Evolutionary conservation across 2,329 filamentous ascomycete genomes (phyloP).

Genomic region (Trichothecium sympodiale): DNA sequence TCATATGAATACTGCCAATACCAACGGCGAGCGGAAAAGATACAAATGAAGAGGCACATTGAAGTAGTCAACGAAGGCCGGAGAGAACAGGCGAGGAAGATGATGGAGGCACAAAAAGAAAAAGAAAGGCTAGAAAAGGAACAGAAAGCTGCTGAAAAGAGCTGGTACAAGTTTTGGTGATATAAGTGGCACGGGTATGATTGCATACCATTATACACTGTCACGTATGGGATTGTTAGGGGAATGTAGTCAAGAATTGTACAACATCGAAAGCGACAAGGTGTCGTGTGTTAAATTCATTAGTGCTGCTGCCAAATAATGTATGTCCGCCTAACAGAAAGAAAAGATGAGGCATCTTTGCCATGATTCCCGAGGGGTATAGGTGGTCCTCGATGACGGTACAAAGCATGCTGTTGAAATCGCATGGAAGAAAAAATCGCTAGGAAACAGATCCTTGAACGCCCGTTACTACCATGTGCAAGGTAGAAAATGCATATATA

Average conservation of each 20-base stretch:
- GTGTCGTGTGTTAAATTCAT: background rate
- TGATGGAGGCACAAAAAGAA: slow-evolving; percentile 29
- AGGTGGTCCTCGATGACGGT: too few species aligned
- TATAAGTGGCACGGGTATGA: too few species aligned
- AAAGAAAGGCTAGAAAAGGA: slow-evolving; percentile 19
- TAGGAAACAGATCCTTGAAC: background rate
- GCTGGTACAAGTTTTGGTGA: slow-evolving; percentile 50
- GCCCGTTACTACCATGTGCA: background rate
- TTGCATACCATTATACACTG: slow-evolving; percentile 3
- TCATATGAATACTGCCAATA: slow-evolving; percentile 81
- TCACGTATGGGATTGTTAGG: slow-evolving; percentile 8
- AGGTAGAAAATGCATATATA: too few species aligned
- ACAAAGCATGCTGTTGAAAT: background rate
- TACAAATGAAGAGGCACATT: slow-evolving; percentile 75
- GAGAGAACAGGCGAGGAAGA: slow-evolving; percentile 31
- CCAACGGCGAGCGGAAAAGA: slow-evolving; percentile 60
- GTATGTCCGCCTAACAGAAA: too few species aligned
- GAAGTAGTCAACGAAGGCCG: slow-evolving; percentile 49
- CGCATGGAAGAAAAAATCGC: background rate
- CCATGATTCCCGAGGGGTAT: background rate
- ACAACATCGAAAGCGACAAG: slow-evolving; percentile 2
- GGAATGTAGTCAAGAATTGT: background rate
- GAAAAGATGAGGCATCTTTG: background rate
- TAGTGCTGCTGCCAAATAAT: background rate
- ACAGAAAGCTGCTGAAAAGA: slow-evolving; percentile 22